Conservation (phyloP, 2,329 filamentous ascomycete species). For the Pseudogymnoascus sp. region DNA sequence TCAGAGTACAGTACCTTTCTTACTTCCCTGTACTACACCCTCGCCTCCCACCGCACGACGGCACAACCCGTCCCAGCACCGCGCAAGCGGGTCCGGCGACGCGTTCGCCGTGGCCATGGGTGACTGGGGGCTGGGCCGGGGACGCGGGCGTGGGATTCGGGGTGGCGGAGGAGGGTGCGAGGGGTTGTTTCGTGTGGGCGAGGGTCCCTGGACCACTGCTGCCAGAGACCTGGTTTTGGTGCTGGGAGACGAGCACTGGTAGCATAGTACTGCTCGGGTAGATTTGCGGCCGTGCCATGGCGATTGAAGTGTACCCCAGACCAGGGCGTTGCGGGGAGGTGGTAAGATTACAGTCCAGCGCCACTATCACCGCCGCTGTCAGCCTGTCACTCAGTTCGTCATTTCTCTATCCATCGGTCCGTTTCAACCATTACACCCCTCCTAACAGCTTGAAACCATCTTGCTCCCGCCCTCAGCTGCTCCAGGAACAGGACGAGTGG, state of each 20-base stretch:
- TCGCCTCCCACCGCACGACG: background rate
- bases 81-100: background rate
- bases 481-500: background rate
- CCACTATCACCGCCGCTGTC: background rate
- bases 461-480: background rate
- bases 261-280: background rate
- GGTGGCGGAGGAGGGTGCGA: background rate
- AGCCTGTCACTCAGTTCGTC: background rate
- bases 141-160: background rate
- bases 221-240: background rate
- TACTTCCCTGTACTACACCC: background rate
- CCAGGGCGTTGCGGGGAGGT: background rate
- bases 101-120: background rate
- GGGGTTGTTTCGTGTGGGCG: background rate
- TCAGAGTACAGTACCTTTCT: background rate
- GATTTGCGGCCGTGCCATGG: background rate
- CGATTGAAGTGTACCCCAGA: background rate
- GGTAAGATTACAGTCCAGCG: background rate
- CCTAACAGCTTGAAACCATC: background rate
- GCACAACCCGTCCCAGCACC: background rate
- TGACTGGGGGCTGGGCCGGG: background rate
- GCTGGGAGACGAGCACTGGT: background rate
- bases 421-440: background rate
- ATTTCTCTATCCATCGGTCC: background rate
- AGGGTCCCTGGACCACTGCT: background rate